Percentiles rank a stretch among this genome's conserved stretches.
These are phyloP conservation scores for Sporothrix mexicana DNA, from an alignment of 2,329 filamentous ascomycete species.

Conservation along the genomic window DNA sequence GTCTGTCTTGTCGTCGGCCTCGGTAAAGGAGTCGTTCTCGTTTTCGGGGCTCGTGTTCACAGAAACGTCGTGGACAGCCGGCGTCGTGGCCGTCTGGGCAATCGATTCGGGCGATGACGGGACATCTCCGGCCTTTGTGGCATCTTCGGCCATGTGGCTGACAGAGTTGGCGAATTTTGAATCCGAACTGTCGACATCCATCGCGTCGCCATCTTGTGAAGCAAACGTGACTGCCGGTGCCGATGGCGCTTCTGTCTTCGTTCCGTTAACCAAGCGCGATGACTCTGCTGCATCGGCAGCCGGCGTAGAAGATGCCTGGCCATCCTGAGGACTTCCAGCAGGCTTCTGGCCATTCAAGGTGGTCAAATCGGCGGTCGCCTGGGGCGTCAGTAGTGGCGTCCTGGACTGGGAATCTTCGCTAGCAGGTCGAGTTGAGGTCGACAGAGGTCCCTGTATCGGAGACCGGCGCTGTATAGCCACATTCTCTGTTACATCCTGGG, in stretches of 20 bases:
- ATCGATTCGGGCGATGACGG: conserved; percentile 68
- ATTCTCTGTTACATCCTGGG: background rate
- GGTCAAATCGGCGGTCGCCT: conserved; percentile 7
- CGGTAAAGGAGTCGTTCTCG: conserved; percentile 63
- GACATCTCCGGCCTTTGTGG: conserved; percentile 47
- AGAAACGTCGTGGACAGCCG: conserved; percentile 69
- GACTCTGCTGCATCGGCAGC: background rate
- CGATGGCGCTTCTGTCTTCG: background rate
- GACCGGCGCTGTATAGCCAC: conserved; percentile 1
- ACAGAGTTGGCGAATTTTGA: background rate
- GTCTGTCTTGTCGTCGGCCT: conserved; percentile 52
- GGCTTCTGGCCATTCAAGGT: background rate
- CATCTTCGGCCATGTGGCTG: conserved; percentile 1
- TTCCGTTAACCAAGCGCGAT: background rate
- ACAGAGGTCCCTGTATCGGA: background rate
- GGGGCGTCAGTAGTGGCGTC: conserved; percentile 14
- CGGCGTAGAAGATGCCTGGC: background rate
- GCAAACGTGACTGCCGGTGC: conserved; percentile 16
- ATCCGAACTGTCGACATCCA: conserved; percentile 24
- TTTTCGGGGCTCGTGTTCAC: conserved; percentile 77
- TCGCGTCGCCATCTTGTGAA: background rate
- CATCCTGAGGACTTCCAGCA: background rate
- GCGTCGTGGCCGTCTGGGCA: conserved; percentile 74
- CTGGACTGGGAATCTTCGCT: conserved; percentile 1
- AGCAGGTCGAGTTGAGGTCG: background rate